Conservation (phyloP, 2,329 filamentous ascomycete genomes). For the Hymenoscyphus infarciens region DNA sequence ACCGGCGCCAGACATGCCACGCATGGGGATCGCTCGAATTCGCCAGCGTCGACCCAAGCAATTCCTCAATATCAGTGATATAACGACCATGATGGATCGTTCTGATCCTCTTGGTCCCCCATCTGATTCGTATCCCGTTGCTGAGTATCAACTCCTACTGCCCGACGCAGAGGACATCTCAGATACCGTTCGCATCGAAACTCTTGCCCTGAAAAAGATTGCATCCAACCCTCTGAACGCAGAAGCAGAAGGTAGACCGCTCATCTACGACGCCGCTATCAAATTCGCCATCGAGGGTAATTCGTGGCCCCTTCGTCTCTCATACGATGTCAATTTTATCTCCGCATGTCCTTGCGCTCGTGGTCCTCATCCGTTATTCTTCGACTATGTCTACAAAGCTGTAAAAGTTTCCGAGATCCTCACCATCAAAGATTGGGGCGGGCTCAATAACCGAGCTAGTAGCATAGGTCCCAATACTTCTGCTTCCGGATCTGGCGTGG, state of each 20-base stretch:
- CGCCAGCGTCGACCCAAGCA: slow-evolving; percentile 57
- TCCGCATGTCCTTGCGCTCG: slow-evolving; percentile 61
- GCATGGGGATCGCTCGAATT: slow-evolving; percentile 67
- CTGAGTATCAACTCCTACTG: slow-evolving; percentile 61
- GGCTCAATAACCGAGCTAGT: slow-evolving; percentile 10
- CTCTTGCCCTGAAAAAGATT: slow-evolving; percentile 55
- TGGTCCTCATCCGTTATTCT: slow-evolving; percentile 67
- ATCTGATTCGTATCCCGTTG: slow-evolving; percentile 59
- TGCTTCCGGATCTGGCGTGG: not conserved
- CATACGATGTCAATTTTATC: slow-evolving; percentile 64
- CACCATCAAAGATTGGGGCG: slow-evolving; percentile 61
- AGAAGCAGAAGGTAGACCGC: slow-evolving; percentile 34
- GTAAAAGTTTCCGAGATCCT: slow-evolving; percentile 64
- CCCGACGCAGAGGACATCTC: slow-evolving; percentile 52
- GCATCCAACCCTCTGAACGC: slow-evolving; percentile 28
- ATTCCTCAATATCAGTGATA: slow-evolving; percentile 54
- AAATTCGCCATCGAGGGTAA: slow-evolving; percentile 62
- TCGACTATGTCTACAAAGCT: slow-evolving; percentile 61
- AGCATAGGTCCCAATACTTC: slow-evolving; percentile 4
- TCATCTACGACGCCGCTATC: slow-evolving; percentile 57
- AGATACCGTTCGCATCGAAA: slow-evolving; percentile 67
- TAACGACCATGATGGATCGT: slow-evolving; percentile 62
- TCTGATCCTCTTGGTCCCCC: slow-evolving; percentile 67
- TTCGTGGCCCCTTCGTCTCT: slow-evolving; percentile 60
- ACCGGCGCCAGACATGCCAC: slow-evolving; percentile 62